Evolutionary conservation across 2,329 filamentous ascomycete genomes (phyloP).

Genomic region (Aureobasidium sp.): DNA sequence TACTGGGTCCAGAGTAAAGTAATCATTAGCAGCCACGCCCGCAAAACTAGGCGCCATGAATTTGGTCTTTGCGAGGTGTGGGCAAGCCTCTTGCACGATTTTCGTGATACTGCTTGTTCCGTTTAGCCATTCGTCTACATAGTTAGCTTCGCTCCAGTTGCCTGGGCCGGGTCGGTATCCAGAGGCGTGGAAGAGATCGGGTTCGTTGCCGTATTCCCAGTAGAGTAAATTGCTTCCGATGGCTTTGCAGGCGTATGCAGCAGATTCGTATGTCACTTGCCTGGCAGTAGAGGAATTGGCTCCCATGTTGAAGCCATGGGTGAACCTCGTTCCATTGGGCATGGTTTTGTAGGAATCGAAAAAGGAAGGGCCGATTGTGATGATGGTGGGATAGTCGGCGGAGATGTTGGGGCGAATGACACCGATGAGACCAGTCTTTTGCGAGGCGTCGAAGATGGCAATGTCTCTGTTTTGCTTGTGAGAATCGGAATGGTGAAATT

Average conservation of each 20-base stretch:
- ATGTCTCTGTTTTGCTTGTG: slow-evolving; percentile 40
- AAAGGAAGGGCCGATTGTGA: slow-evolving; percentile 54
- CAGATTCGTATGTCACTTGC: slow-evolving; percentile 48
- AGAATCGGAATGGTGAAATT: not conserved
- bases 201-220: slow-evolving; percentile 61
- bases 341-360: slow-evolving; percentile 58
- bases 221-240: slow-evolving; percentile 45
- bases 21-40: slow-evolving; percentile 37
- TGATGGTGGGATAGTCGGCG: slow-evolving; percentile 53
- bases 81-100: slow-evolving; percentile 44
- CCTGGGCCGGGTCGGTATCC: slow-evolving; percentile 48
- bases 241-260: slow-evolving; percentile 51
- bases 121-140: slow-evolving; percentile 52
- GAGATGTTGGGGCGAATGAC: slow-evolving; percentile 46
- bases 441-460: slow-evolving; percentile 51
- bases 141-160: slow-evolving; percentile 49
- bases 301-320: slow-evolving; percentile 56
- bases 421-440: slow-evolving; percentile 46
- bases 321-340: slow-evolving; percentile 46
- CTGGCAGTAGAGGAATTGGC: slow-evolving; percentile 48
- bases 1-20: slow-evolving; percentile 39
- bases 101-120: slow-evolving; percentile 46
- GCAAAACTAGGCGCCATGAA: slow-evolving; percentile 56
- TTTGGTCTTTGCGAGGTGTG: slow-evolving; percentile 43
- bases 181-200: slow-evolving; percentile 51